Base-by-base conservation (phyloP, 148 eudicot genomes). In the Heliamphora exappendiculata region DNA sequence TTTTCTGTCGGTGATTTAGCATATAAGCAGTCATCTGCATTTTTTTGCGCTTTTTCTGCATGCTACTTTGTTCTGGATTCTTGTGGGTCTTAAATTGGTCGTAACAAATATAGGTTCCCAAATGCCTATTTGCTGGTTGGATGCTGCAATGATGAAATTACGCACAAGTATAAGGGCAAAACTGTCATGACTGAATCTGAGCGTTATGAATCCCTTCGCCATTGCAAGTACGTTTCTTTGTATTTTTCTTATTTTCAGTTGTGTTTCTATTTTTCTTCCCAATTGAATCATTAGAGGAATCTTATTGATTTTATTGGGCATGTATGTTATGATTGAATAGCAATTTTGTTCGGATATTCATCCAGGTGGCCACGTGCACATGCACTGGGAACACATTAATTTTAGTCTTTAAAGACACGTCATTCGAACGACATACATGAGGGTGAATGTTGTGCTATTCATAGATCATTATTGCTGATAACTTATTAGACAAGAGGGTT, bases 181-280 rank as follows among this genome's bases (percentile, higher is more conserved):
- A 88, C 94, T 71, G 94, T 90, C 53, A 87, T 90, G 94, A 90
- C 70, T 17, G 94, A 84, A 57, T 33, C 54, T 0, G 94, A 90
- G 79, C 92, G 94, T 20, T 90, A 88, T 41, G 94, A 90, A 79
- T 90, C 94, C 37, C 92, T 90, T 60, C 89, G 94, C 31, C 94
- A 90, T 77, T 90, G 94, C 92, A 88, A 85, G 91, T 89, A 78
- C 51, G 85, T 31, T 60, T 36, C 49, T 65, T 74, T 8, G 14
- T 12, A 1, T 16, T 33, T 64, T 53, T 53, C 54, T 71, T 42
- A 62, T 42, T 7, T 49, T 66, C 70, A n/a, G 10, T 24, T 33
- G 9, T 60, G 31, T 62, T 41, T 44, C 29, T 22, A 33, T 7
- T 29, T 29, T 58, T n/a, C 4, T 7, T 20, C 39, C 34, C 37